A percentile compares a stretch with the other conserved stretches of the same genome.
These are phyloP conservation scores for Alternaria solani DNA, from an alignment of 2,329 filamentous ascomycete species.

Conservation along the genomic window DNA sequence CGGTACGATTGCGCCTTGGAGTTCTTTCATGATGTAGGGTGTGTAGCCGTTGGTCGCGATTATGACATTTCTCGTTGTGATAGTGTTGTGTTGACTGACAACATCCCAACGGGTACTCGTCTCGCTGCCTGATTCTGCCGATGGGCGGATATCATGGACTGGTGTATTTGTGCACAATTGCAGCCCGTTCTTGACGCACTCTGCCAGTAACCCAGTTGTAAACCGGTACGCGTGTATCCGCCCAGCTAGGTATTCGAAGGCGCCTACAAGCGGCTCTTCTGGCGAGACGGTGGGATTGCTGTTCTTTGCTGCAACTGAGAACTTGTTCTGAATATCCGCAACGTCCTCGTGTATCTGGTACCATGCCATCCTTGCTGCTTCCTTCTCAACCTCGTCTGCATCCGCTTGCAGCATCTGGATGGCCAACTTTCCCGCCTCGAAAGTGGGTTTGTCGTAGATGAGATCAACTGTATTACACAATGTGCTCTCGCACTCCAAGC, in stretches of 20 bases:
- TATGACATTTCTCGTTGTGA: conserved; percentile 31
- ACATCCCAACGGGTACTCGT: conserved; percentile 27
- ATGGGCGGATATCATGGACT: conserved; percentile 30
- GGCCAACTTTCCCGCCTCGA: conserved; percentile 36
- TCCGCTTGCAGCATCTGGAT: conserved; percentile 35
- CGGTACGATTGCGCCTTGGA: conserved; percentile 54
- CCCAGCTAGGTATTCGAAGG: conserved; percentile 45
- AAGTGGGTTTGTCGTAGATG: conserved; percentile 58
- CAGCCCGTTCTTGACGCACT: conserved; percentile 39
- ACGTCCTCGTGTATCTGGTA: conserved; percentile 34
- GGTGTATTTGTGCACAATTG: conserved; percentile 41
- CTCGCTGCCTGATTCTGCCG: not conserved
- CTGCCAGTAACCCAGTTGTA: conserved; percentile 34
- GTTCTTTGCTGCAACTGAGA: conserved; percentile 30
- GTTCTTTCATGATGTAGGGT: conserved; percentile 33
- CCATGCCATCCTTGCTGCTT: conserved; percentile 36
- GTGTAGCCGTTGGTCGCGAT: conserved; percentile 51
- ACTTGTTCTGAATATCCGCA: conserved; percentile 23
- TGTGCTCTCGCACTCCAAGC: conserved; percentile 56
- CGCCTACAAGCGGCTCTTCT: conserved; percentile 35
- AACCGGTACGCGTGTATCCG: conserved; percentile 46
- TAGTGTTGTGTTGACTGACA: conserved; percentile 25
- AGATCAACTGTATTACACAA: conserved; percentile 66
- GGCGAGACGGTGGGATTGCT: conserved; percentile 21
- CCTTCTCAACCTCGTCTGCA: conserved; percentile 33